Percentiles rank a stretch among this genome's conserved stretches.
phyloP scores from a whole-genome alignment of 345 rosid genomes.

The Salix viminalis region DNA sequence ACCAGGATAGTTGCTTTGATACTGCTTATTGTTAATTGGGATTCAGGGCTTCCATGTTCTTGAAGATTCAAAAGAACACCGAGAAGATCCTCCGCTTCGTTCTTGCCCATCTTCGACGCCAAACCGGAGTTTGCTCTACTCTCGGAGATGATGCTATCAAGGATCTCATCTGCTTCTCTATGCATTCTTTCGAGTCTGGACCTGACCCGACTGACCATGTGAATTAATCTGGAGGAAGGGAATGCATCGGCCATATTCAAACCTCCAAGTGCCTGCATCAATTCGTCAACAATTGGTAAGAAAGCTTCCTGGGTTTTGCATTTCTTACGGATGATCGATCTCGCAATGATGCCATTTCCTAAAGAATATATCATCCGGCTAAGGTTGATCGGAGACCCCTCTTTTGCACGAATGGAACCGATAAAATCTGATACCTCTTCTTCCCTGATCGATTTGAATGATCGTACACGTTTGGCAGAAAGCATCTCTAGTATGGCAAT shows the following conservation, averaged over 20 bases:
- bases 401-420: neutral
- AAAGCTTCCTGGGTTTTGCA: conserved; percentile 21
- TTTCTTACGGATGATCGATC: conserved; percentile 21
- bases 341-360: conserved; percentile 13
- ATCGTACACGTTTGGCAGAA: conserved; percentile 13
- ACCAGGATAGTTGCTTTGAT: conserved; percentile 39
- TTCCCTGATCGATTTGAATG: conserved; percentile 20
- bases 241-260: conserved; percentile 24
- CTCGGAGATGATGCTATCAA: conserved; percentile 28
- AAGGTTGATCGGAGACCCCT: conserved; percentile 12
- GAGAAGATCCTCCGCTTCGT: conserved; percentile 18
- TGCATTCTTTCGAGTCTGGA: conserved; percentile 17
- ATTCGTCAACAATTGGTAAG: neutral
- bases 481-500: conserved; percentile 13
- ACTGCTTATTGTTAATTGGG: conserved; percentile 13
- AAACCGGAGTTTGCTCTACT: conserved; percentile 5
- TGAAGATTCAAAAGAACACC: conserved; percentile 35
- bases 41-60: conserved; percentile 11
- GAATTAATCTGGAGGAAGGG: conserved; percentile 32
- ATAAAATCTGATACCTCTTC: neutral
- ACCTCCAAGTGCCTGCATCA: neutral
- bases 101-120: neutral
- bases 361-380: conserved; percentile 13
- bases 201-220: conserved; percentile 15
- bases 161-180: conserved; percentile 13